Evolutionary conservation across 495 filamentous ascomycete species (phyloP), one percentile per base, ranked within the genome.

Genomic region (Astrothelium macrocarpum): DNA sequence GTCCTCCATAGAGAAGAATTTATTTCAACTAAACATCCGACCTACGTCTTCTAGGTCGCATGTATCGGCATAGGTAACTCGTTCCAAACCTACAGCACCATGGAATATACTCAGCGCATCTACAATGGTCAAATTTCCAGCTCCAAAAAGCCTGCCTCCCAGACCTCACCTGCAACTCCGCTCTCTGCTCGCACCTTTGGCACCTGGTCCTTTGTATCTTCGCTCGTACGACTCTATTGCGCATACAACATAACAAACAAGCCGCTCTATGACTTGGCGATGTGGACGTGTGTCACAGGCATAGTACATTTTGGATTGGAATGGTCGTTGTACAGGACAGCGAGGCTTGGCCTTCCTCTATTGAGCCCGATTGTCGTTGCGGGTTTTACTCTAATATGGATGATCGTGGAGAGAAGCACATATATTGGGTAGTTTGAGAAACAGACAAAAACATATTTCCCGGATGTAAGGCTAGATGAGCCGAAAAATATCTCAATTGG

Each of bases 111-210:
- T 11, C 81, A 81, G 1, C 85, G 88, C 68, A 82, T 97, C 69
- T 97, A 96, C 74, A 76, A 79, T 65, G 83, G 81, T 32, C 76
- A 81, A 67, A 78, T 72, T 77, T 81, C 63, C 77, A 73, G 34
- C 74, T 74, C 62, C n/a, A 53, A 36, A 1, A 77, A 61, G 26
- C 64, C 62, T 12, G 76, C 74, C 36, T 31, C 64, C 58, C 23
- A 62, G 11, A 58, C 32, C 31, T 66, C 66, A 10, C 73, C 84
- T 66, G 84, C 85, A 26, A 90, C 87, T 2, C 79, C 86, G 3
- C 84, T 97, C 39, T 87, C 87, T 28, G 84, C 88, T 5, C 87
- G 94, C 60, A 83, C 89, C 11, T 97, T 97, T 72, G 95, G 90
- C 46, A 95, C 90, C 63, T 99, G 91, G 84, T 97, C 92, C 0